phyloP scores from a whole-genome alignment of 31 red algal species.

The Odonthalia washingtoniensis region DNA sequence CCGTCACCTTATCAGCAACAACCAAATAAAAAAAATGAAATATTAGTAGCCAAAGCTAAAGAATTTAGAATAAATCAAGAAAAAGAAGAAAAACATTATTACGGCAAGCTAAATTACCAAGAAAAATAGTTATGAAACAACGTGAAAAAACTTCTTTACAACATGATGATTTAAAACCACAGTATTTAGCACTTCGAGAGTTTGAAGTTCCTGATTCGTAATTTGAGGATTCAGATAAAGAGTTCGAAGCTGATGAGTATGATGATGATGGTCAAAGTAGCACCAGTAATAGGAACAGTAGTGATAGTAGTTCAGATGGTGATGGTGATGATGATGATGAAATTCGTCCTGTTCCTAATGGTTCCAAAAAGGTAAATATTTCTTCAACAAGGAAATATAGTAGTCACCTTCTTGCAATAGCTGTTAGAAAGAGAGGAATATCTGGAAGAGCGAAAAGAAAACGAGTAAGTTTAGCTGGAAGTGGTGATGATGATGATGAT shows the following conservation, averaged over 20 bases:
- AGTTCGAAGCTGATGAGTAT: constrained; percentile 66
- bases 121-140: constrained; percentile 53
- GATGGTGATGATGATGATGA: constrained; percentile 53
- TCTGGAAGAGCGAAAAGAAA: background rate
- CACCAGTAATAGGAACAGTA: no score
- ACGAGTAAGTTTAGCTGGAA: background rate
- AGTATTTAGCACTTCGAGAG: constrained; percentile 50
- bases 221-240: constrained; percentile 68
- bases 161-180: constrained; percentile 44
- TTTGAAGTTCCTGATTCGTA: constrained; percentile 80
- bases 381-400: background rate
- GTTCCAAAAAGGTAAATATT: background rate
- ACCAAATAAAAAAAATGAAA: constrained; percentile 30
- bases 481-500: constrained; percentile 4
- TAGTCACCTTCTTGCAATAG: background rate
- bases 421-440: background rate
- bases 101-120: constrained; percentile 54
- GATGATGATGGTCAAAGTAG: constrained; percentile 33
- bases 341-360: constrained; percentile 7
- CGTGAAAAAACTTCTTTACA: constrained; percentile 48
- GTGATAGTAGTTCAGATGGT: no score
- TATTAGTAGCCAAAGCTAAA: constrained; percentile 50
- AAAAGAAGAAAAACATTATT: constrained; percentile 65
- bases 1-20: background rate
- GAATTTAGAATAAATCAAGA: constrained; percentile 75